Conservation (phyloP, 306 rosid species). For the Notholithocarpus densiflorus region DNA sequence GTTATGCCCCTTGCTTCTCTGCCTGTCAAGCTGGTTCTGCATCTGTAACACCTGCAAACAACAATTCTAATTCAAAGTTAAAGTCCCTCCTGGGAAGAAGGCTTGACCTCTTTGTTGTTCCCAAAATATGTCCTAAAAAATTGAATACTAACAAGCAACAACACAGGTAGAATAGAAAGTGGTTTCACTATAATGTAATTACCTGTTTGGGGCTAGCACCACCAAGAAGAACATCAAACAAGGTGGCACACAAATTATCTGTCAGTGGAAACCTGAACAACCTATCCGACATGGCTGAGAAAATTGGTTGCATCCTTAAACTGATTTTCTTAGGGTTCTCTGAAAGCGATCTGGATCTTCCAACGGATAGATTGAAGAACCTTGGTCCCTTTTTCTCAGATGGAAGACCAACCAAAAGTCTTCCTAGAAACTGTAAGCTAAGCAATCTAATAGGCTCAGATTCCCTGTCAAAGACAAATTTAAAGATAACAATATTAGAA, state of each 20-base stretch:
- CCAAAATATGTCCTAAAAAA: background rate
- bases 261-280: slow-evolving; percentile 89
- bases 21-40: slow-evolving; percentile 65
- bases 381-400: slow-evolving; percentile 89
- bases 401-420: slow-evolving; percentile 88
- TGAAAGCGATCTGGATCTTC: slow-evolving; percentile 59
- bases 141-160: slow-evolving; percentile 4
- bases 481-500: slow-evolving; percentile 16
- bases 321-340: slow-evolving; percentile 58
- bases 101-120: background rate
- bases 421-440: slow-evolving; percentile 90
- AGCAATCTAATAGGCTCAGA: slow-evolving; percentile 87
- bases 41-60: slow-evolving; percentile 82
- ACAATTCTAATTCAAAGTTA: slow-evolving; percentile 9
- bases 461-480: slow-evolving; percentile 49
- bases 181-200: slow-evolving; percentile 10
- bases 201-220: slow-evolving; percentile 99
- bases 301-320: slow-evolving; percentile 67
- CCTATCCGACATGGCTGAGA: slow-evolving; percentile 77
- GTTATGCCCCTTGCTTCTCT: slow-evolving; percentile 59
- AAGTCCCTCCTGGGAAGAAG: background rate
- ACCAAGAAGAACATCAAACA: slow-evolving; percentile 97
- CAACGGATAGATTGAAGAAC: slow-evolving; percentile 76
- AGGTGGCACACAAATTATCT: slow-evolving; percentile 82
- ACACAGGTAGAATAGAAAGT: background rate